Percentiles rank a stretch among this genome's conserved stretches.
Conservation (phyloP, 2,329 filamentous ascomycete species). For the Plenodomus lindquistii region DNA sequence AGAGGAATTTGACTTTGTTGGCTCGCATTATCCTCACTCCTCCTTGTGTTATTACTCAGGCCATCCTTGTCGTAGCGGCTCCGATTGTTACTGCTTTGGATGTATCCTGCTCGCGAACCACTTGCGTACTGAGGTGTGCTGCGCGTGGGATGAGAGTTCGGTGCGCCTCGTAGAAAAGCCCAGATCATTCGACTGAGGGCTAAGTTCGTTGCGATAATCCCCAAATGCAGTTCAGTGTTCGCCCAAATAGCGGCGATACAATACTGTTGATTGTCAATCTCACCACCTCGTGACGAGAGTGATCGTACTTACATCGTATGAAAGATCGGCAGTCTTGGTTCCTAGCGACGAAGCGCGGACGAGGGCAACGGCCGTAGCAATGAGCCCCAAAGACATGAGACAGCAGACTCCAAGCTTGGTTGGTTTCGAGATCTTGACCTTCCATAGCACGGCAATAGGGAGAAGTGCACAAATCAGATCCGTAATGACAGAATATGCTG, state of each 20-base stretch:
- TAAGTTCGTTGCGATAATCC: slow-evolving; percentile 34
- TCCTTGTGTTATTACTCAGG: slow-evolving; percentile 2
- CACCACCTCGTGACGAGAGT: background rate
- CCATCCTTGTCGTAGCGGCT: slow-evolving; percentile 1
- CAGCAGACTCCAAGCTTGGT: slow-evolving; percentile 29
- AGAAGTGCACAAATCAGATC: slow-evolving; percentile 30
- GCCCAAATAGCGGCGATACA: slow-evolving; percentile 31
- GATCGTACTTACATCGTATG: slow-evolving; percentile 12
- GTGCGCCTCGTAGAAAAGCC: slow-evolving; percentile 6
- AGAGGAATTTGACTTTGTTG: slow-evolving; percentile 12
- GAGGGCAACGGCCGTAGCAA: slow-evolving; percentile 22
- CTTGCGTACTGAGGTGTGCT: slow-evolving; percentile 8
- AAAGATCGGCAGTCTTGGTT: slow-evolving; percentile 23
- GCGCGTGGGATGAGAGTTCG: background rate
- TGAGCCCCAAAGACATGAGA: slow-evolving; percentile 29
- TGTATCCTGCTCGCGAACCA: slow-evolving; percentile 5
- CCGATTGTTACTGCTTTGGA: slow-evolving; percentile 8
- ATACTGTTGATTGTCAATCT: slow-evolving; percentile 6
- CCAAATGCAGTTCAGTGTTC: slow-evolving; percentile 30
- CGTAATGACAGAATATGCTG: slow-evolving; percentile 28
- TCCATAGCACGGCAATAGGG: slow-evolving; percentile 28
- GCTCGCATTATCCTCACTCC: slow-evolving; percentile 10
- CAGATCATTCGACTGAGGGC: slow-evolving; percentile 17
- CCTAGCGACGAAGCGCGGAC: slow-evolving; percentile 26
- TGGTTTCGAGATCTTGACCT: slow-evolving; percentile 19